Conservation (phyloP, 2,329 filamentous ascomycete species). For the Teratosphaeriaceae sp. region DNA sequence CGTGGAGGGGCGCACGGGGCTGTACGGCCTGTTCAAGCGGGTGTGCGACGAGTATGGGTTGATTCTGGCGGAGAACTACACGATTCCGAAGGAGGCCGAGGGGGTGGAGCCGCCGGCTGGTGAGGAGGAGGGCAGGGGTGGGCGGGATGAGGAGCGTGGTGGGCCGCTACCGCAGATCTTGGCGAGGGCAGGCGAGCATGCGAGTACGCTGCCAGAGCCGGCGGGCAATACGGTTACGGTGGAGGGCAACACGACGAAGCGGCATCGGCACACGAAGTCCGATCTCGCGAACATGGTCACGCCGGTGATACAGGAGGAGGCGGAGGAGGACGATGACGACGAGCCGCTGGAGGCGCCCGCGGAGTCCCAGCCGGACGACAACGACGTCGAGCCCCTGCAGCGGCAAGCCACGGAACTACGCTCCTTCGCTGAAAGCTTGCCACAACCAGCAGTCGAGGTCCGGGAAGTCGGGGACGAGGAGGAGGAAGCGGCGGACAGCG, state of each 20-base stretch:
- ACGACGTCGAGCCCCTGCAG: constrained; percentile 14
- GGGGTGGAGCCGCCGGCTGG: constrained; percentile 58
- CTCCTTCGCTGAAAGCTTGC: constrained; percentile 10
- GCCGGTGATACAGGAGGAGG: constrained; percentile 18
- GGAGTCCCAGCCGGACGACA: constrained; percentile 16
- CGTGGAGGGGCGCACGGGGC: constrained; percentile 79
- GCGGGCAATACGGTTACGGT: constrained; percentile 41
- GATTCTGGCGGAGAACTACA: constrained; percentile 91
- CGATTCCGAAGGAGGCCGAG: constrained; percentile 87
- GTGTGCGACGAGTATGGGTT: constrained; percentile 90
- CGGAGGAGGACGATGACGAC: not conserved
- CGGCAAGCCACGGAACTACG: constrained; percentile 19
- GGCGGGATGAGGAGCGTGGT: not conserved
- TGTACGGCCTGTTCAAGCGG: constrained; percentile 96
- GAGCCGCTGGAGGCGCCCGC: constrained; percentile 50
- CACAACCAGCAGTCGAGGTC: constrained; percentile 8
- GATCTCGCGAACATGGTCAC: constrained; percentile 68
- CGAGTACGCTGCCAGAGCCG: constrained; percentile 22
- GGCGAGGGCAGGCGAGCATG: constrained; percentile 11
- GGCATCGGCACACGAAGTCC: constrained; percentile 77
- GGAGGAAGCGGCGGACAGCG: constrained; percentile 4
- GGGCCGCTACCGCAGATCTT: not conserved
- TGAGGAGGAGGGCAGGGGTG: constrained; percentile 12
- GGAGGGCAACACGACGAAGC: constrained; percentile 65
- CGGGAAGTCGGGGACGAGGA: not conserved